Conservation (phyloP, 768 basidiomycete species). For the Auricularia cornea region DNA sequence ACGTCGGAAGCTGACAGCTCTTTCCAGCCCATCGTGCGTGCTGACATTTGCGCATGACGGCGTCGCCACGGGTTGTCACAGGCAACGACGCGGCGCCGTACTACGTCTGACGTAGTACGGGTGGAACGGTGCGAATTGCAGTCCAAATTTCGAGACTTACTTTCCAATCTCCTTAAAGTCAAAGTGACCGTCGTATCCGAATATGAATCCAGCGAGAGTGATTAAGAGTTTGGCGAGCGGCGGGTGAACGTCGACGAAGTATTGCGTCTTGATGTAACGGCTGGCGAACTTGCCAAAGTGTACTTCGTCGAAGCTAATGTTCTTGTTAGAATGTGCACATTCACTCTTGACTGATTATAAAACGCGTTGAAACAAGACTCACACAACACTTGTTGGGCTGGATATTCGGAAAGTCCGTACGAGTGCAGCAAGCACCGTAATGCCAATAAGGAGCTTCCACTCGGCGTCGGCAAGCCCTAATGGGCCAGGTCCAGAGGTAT, state of each 20-base stretch:
- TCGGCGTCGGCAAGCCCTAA: slow-evolving; percentile 61
- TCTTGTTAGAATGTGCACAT: not conserved
- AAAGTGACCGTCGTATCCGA: slow-evolving; percentile 86
- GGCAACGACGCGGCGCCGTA: too few relatives aligned
- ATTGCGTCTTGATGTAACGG: slow-evolving; percentile 87
- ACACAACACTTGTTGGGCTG: slow-evolving; percentile 89
- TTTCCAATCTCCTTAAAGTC: slow-evolving; percentile 98
- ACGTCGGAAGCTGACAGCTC: too few relatives aligned
- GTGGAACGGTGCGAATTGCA: too few relatives aligned
- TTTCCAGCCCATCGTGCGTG: too few relatives aligned
- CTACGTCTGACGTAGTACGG: too few relatives aligned
- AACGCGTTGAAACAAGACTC: slow-evolving; percentile 27
- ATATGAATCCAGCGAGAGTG: slow-evolving; percentile 79
- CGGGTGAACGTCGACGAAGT: slow-evolving; percentile 94
- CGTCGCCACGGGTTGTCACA: too few relatives aligned
- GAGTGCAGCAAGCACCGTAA: slow-evolving; percentile 62
- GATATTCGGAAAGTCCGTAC: slow-evolving; percentile 84
- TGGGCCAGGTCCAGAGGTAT: slow-evolving; percentile 43
- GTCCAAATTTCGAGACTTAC: too few relatives aligned
- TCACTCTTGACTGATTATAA: too few relatives aligned
- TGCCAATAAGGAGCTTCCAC: slow-evolving; percentile 59
- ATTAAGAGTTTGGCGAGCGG: slow-evolving; percentile 94
- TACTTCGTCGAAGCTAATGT: slow-evolving; percentile 80
- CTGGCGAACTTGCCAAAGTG: slow-evolving; percentile 97
- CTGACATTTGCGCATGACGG: too few relatives aligned